Evolutionary conservation across 2,329 filamentous ascomycete genomes (phyloP), one percentile per base, ranked within the genome.

Genomic region (Pezicula neosporulosa): DNA sequence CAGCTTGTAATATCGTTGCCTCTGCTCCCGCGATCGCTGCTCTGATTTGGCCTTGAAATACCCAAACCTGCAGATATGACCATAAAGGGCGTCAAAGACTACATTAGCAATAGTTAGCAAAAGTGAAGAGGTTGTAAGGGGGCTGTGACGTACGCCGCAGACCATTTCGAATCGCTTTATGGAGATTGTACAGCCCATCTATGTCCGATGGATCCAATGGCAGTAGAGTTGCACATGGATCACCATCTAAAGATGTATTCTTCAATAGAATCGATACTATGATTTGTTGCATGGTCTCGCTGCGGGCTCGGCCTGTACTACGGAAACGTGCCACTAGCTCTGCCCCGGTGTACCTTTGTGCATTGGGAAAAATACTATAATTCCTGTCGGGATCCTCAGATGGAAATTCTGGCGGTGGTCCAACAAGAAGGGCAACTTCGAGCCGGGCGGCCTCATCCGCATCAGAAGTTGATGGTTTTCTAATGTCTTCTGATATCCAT

Each of bases 11-110:
- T 30, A 28, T 4, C n/a, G 12, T 28, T 42, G 33, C 35, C 19
- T 48, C n/a, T 28, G 27, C n/a, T n/a, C n/a, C n/a, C n/a, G 27
- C 9, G 27, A 28, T 28, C 27, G n/a, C n/a, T n/a, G n/a, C n/a
- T n/a, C n/a, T n/a, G n/a, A n/a, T n/a, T n/a, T n/a, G 9, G 27
- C 5, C 27, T 9, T 28, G 15, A 28, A 42, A 5, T 41, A 16
- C 3, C 35, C 46, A 27, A 48, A 48, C 46, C 30, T 48, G 46
- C 35, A 30, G 33, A 48, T 41, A 21, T 48, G 19, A 30, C 24
- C 46, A 19, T 3, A 19, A 27, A 48, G 16, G 3, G 3, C 41
- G 10, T 5, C 6, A 16, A 8, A 24, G 15, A 48, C 46, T 48
- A 21, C 12, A 21, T 9, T 30, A 28, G 5, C 21, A 42, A 3